phyloP scores from a whole-genome alignment of 176 grass and related monocot genomes.

The Eragrostis nindensis region DNA sequence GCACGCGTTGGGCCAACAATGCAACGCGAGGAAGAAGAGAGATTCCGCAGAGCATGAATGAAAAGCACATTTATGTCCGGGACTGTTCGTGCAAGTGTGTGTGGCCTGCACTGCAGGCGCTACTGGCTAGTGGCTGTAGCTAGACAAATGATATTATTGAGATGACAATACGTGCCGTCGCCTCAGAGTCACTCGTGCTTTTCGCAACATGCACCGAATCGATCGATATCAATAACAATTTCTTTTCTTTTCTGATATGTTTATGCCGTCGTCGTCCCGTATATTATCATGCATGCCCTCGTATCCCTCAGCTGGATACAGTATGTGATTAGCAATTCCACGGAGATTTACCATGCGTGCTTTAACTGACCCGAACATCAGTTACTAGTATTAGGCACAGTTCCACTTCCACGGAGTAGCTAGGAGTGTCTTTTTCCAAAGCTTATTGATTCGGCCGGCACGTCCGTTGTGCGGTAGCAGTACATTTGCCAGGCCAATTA shows the following conservation, averaged over 20 bases:
- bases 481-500: background rate
- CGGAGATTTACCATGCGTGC: too few relatives aligned
- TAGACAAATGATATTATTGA: slow-evolving; percentile 34
- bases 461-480: background rate
- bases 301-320: too few relatives aligned
- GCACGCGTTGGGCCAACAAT: background rate
- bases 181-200: background rate
- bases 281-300: background rate
- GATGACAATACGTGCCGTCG: slow-evolving; percentile 9
- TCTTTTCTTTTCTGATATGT: background rate
- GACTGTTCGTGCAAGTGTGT: slow-evolving; percentile 29
- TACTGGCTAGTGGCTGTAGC: background rate
- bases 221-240: too few relatives aligned
- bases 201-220: background rate
- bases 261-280: too few relatives aligned
- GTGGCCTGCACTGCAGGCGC: background rate
- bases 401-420: too few relatives aligned
- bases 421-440: background rate
- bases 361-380: too few relatives aligned
- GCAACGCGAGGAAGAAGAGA: background rate
- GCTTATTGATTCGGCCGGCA: background rate
- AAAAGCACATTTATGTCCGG: slow-evolving; percentile 44
- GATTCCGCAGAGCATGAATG: background rate
- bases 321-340: too few relatives aligned
- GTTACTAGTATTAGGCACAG: too few relatives aligned